Evolutionary conservation across 1,284 basidiomycete species (phyloP).

Genomic region (Sparassis latifolia): DNA sequence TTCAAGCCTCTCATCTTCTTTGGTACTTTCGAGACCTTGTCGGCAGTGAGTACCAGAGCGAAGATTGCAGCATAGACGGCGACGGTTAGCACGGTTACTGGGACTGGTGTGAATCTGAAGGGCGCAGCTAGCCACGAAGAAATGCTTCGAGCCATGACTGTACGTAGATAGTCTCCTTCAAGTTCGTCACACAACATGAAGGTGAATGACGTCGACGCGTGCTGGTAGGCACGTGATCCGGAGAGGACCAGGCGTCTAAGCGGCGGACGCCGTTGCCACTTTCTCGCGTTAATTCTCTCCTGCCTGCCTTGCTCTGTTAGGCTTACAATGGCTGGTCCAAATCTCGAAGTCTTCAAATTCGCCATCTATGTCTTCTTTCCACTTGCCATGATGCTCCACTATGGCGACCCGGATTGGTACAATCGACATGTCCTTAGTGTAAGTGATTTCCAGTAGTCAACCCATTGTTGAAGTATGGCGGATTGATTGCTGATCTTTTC

Average conservation of each 20-base stretch:
- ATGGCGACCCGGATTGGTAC: conserved; percentile 90
- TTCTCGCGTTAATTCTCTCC: too few relatives aligned
- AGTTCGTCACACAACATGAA: too few relatives aligned
- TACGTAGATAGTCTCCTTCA: too few relatives aligned
- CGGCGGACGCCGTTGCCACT: too few relatives aligned
- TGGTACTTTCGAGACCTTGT: conserved; percentile 45
- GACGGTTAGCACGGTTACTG: conserved; percentile 45
- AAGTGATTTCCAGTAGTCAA: too few relatives aligned
- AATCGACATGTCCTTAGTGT: conserved; percentile 53
- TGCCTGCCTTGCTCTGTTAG: background rate
- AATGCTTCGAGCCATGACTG: too few relatives aligned
- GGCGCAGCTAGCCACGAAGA: conserved; percentile 6
- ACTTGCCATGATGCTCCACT: conserved; percentile 78
- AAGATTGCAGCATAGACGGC: conserved; percentile 50
- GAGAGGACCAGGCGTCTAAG: too few relatives aligned
- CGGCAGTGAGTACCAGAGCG: conserved; percentile 44
- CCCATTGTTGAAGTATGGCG: too few relatives aligned
- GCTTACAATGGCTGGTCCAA: conserved; percentile 63
- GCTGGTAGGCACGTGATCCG: too few relatives aligned
- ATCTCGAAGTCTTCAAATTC: conserved; percentile 87
- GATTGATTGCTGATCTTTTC: too few relatives aligned
- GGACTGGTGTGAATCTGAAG: conserved; percentile 24
- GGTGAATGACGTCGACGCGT: too few relatives aligned
- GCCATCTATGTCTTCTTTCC: conserved; percentile 87
- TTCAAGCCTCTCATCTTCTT: conserved; percentile 44